These are phyloP conservation scores for Golovinomyces cichoracearum DNA, from an alignment of 2,329 filamentous ascomycete species.

Conservation along the genomic window DNA sequence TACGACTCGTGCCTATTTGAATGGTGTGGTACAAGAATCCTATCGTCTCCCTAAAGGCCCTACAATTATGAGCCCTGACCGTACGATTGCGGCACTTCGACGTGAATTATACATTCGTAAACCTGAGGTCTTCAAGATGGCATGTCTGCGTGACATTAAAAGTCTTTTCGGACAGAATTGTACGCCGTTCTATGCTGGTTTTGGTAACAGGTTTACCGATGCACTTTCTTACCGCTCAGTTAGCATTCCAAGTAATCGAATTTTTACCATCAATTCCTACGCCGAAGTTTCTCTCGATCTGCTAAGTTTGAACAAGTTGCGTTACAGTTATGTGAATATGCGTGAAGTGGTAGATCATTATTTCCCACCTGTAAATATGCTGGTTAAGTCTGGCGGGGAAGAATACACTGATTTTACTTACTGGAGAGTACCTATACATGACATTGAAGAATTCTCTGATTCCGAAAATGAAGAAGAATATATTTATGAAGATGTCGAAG, in stretches of 20 bases:
- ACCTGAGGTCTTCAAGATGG: constrained; percentile 98
- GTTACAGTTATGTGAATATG: constrained; percentile 92
- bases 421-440: constrained; percentile 66
- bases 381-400: constrained; percentile 73
- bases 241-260: constrained; percentile 76
- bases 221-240: constrained; percentile 89
- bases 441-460: constrained; percentile 68
- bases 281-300: constrained; percentile 84
- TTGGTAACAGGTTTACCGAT: constrained; percentile 88
- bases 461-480: constrained; percentile 41
- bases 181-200: constrained; percentile 86
- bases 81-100: constrained; percentile 76
- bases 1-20: constrained; percentile 65
- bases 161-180: constrained; percentile 53
- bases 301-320: constrained; percentile 74
- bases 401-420: constrained; percentile 94
- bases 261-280: constrained; percentile 97
- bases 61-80: constrained; percentile 81
- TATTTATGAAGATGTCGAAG: constrained; percentile 26
- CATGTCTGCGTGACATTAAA: constrained; percentile 79
- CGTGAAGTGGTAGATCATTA: constrained; percentile 94
- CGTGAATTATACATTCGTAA: constrained; percentile 88
- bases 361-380: constrained; percentile 70
- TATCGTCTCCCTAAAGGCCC: constrained; percentile 71
- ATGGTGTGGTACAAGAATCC: constrained; percentile 67